Conservation (phyloP, 78 protist genomes). For the Bigelowiella natans region DNA sequence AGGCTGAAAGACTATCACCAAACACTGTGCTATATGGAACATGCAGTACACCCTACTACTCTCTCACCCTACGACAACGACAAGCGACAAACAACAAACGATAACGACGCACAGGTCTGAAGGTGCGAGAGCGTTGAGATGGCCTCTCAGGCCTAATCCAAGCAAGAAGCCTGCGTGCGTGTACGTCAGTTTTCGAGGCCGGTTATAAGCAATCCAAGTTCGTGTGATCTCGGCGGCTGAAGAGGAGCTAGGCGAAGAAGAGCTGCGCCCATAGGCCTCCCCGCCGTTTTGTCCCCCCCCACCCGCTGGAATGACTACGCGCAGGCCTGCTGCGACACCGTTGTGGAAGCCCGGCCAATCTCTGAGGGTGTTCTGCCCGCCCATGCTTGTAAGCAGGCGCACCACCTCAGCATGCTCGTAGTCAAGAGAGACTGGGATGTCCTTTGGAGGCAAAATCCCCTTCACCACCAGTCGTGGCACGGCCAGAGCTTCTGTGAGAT, state of each 20-base stretch:
- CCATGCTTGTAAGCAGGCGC: not conserved
- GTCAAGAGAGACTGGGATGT: not conserved
- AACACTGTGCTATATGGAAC: not conserved
- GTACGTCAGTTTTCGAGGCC: not conserved
- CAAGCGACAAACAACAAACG: not conserved
- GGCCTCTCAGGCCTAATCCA: slow-evolving; percentile 69
- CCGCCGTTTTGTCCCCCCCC: too few relatives aligned
- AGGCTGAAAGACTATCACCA: not conserved
- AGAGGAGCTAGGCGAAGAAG: too few relatives aligned
- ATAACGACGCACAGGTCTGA: slow-evolving; percentile 41
- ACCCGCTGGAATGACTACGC: too few relatives aligned
- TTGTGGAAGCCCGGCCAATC: slow-evolving; percentile 79
- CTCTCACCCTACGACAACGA: too few relatives aligned
- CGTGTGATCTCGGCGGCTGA: too few relatives aligned
- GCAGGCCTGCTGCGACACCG: slow-evolving; percentile 68
- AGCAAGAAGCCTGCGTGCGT: slow-evolving; percentile 58
- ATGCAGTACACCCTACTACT: too few relatives aligned
- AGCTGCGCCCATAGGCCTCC: too few relatives aligned
- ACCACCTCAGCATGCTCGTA: not conserved
- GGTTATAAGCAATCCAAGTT: not conserved
- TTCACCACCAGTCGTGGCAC: slow-evolving; percentile 31
- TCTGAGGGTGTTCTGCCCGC: not conserved
- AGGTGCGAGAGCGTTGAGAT: slow-evolving; percentile 43
- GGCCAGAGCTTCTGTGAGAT: slow-evolving; percentile 41
- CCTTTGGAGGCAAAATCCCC: slow-evolving; percentile 13